Base-by-base conservation (phyloP, 306 rosid genomes). In the Gynostemma pentaphyllum region DNA sequence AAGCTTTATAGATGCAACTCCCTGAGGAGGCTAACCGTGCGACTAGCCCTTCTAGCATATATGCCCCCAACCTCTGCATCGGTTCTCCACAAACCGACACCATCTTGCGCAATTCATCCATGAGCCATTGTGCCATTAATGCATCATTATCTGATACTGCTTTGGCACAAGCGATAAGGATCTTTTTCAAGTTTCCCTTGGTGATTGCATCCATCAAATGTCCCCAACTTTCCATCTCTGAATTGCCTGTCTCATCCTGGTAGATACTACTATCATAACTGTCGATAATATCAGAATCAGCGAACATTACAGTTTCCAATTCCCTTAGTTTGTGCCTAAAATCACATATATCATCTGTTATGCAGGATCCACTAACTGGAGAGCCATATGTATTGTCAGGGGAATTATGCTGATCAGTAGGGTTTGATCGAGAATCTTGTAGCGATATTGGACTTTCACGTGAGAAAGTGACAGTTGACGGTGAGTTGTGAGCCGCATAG, bases 31-130 rank as follows among this genome's bases (percentile, higher is more conserved):
- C 42, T 48, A 75, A 40, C 21, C 84, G 72, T 0, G 99, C 99
- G 42, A 94, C 90, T 10, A 94, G 86, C 28, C 99, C 99, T 79
- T 94, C 99, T 81, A 94, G 68, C 95, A 86, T 76, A 82, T 94
- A 94, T 14, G 99, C 99, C 56, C 99, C 99, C 79, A 94, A 67
- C 75, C 99, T 76, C 71, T 94, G 95, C 72, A 94, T 81, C 5
- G 99, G 99, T 69, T 94, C 94, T 0, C 99, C 99, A 4, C 95
- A 79, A 74, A 94, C 99, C 0, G 99, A 86, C 26, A 94, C 99
- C 87, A 86, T 79, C 67, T 75, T 79, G 19, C 95, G 77, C 18
- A 94, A 51, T 51, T 86, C 97, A 12, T 84, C 85, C 85, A 86
- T 80, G 75, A 94, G 70, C 84, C 94, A 82, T 19, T 78, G 85